phyloP scores from a whole-genome alignment of 306 rosid species.

The Rubus parviflorus region DNA sequence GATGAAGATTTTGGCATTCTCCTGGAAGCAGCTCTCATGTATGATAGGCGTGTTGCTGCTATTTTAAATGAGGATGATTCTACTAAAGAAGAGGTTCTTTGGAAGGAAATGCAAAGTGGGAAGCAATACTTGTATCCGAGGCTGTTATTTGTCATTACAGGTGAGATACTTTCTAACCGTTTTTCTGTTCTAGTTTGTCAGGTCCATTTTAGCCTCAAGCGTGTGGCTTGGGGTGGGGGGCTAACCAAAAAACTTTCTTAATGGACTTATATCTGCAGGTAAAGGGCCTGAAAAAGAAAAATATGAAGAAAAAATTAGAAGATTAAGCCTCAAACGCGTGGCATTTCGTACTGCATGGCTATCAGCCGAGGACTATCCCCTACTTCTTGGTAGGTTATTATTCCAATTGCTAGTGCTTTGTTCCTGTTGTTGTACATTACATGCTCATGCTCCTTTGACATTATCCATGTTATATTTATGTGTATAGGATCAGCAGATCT shows the following conservation, averaged over 20 bases:
- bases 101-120: slow-evolving; percentile 70
- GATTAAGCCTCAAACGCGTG: slow-evolving; percentile 79
- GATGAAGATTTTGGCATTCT: slow-evolving; percentile 94
- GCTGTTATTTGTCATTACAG: slow-evolving; percentile 83
- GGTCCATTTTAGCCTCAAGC: slow-evolving; percentile 1
- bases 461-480: slow-evolving; percentile 16
- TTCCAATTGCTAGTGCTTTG: background rate
- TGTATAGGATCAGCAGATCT: slow-evolving; percentile 88
- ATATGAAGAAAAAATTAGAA: slow-evolving; percentile 79
- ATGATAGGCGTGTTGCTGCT: slow-evolving; percentile 95
- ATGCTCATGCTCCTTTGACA: slow-evolving; percentile 10
- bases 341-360: slow-evolving; percentile 97
- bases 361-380: slow-evolving; percentile 93
- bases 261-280: slow-evolving; percentile 42
- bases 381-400: slow-evolving; percentile 66
- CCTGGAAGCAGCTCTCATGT: slow-evolving; percentile 97
- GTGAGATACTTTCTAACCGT: slow-evolving; percentile 28
- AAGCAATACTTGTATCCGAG: slow-evolving; percentile 76
- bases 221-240: slow-evolving; percentile 5
- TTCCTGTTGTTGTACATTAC: slow-evolving; percentile 1
- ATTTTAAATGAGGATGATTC: slow-evolving; percentile 85
- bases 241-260: slow-evolving; percentile 11
- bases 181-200: background rate
- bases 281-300: slow-evolving; percentile 90
- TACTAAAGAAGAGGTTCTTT: slow-evolving; percentile 59